Percentiles rank a stretch among this genome's conserved stretches.
Conservation (phyloP, 1,284 basidiomycete genomes). For the Melampsora medusae region DNA sequence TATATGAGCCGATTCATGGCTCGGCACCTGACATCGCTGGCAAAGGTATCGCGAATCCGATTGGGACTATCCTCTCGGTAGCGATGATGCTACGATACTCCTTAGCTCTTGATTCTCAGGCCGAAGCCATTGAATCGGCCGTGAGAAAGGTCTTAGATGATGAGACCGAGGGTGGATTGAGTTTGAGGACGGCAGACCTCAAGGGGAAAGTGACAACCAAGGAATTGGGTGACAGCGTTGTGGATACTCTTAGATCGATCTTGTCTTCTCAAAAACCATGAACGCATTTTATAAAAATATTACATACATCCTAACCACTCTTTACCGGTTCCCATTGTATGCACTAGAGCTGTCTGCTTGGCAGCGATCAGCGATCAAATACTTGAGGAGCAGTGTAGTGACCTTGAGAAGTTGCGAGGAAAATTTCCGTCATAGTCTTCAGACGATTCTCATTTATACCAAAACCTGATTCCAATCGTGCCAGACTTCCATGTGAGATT, state of each 20-base stretch:
- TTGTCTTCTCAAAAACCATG: conserved; percentile 54
- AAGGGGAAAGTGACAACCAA: conserved; percentile 73
- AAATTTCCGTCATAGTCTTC: too few species aligned
- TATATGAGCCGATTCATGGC: conserved; percentile 88
- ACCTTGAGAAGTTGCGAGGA: too few species aligned
- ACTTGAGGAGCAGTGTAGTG: too few species aligned
- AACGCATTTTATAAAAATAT: background rate
- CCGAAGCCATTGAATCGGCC: conserved; percentile 78
- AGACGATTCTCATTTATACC: too few species aligned
- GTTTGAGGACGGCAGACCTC: conserved; percentile 80
- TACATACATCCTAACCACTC: background rate
- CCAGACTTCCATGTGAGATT: too few species aligned
- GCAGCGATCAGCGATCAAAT: background rate
- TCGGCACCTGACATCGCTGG: conserved; percentile 96
- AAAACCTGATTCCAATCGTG: too few species aligned
- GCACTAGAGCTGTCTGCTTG: background rate
- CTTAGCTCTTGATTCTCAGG: conserved; percentile 77
- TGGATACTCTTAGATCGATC: conserved; percentile 70
- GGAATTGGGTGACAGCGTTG: conserved; percentile 79
- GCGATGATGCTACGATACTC: conserved; percentile 95
- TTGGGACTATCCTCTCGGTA: conserved; percentile 93
- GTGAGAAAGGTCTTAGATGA: conserved; percentile 84
- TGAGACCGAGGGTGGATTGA: conserved; percentile 69
- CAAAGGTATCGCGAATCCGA: conserved; percentile 89
- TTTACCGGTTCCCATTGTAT: background rate